Evolutionary conservation across 768 basidiomycete genomes (phyloP).

Genomic region (Sporobolomyces pararoseus): DNA sequence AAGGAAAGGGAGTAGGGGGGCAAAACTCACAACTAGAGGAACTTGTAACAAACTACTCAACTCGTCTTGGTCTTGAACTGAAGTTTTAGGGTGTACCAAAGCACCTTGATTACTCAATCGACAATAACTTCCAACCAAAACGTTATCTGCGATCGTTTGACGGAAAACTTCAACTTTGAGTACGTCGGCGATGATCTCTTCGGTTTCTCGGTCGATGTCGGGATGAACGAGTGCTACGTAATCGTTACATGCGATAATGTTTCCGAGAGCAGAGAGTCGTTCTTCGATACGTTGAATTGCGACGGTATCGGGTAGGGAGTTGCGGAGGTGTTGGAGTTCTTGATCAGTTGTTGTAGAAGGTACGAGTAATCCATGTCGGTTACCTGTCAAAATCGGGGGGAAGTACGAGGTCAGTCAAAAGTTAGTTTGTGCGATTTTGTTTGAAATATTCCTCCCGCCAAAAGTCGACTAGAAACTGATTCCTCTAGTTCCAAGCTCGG

Average conservation of each 20-base stretch:
- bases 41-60: constrained; percentile 88
- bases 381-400: constrained; percentile 57
- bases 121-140: constrained; percentile 93
- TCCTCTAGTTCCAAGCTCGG: too few species aligned
- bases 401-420: too few species aligned
- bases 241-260: constrained; percentile 98
- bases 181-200: constrained; percentile 99
- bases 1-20: too few species aligned
- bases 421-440: too few species aligned
- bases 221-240: constrained; percentile 98
- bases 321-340: constrained; percentile 94
- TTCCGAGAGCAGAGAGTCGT: constrained; percentile 91
- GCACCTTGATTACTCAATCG: constrained; percentile 95
- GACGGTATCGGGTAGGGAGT: constrained; percentile 86
- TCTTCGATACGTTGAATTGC: constrained; percentile 95
- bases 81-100: constrained; percentile 94
- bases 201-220: constrained; percentile 95
- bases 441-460: too few species aligned
- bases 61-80: constrained; percentile 95
- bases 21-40: constrained; percentile 77
- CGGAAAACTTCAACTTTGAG: constrained; percentile 98
- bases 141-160: constrained; percentile 94
- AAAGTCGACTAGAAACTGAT: too few species aligned
- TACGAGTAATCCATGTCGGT: constrained; percentile 93
- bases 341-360: constrained; percentile 95